These are phyloP conservation scores for Beauveria pseudobassiana DNA, from an alignment of 2,329 filamentous ascomycete genomes.

Conservation along the genomic window DNA sequence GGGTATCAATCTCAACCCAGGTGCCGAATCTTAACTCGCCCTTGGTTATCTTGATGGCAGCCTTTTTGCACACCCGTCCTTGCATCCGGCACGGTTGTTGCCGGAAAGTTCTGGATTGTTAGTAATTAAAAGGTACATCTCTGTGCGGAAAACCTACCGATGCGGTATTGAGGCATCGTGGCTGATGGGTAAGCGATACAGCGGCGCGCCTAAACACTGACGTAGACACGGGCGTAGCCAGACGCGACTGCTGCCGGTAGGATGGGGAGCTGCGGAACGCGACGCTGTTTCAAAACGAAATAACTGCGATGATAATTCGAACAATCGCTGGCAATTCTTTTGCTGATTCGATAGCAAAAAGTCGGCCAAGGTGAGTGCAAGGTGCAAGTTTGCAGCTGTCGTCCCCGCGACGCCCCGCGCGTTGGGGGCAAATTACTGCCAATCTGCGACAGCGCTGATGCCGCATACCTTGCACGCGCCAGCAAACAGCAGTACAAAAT, in stretches of 20 bases:
- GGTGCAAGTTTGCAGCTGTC: not conserved
- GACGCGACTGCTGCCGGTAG: not conserved
- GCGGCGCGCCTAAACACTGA: not conserved
- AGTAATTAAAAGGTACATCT: not conserved
- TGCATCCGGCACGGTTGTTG: conserved; percentile 67
- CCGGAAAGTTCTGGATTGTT: conserved; percentile 57
- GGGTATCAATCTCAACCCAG: conserved; percentile 56
- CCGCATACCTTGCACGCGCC: not conserved
- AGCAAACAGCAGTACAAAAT: not conserved
- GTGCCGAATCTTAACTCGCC: conserved; percentile 70
- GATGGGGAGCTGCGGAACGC: not conserved
- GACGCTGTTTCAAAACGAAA: not conserved
- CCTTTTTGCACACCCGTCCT: conserved; percentile 67
- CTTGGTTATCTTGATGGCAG: conserved; percentile 64
- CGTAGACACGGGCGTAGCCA: not conserved
- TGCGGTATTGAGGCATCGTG: conserved; percentile 39
- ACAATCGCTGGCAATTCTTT: not conserved
- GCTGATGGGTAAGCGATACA: not conserved
- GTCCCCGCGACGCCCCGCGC: not conserved
- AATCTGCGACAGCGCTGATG: not conserved
- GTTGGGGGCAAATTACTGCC: not conserved
- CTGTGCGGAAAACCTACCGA: conserved; percentile 31
- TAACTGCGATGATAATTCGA: not conserved
- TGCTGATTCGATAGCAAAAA: not conserved
- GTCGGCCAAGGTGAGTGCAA: not conserved